phyloP scores from a whole-genome alignment of 768 basidiomycete genomes.

The Mycena sanguinolenta region DNA sequence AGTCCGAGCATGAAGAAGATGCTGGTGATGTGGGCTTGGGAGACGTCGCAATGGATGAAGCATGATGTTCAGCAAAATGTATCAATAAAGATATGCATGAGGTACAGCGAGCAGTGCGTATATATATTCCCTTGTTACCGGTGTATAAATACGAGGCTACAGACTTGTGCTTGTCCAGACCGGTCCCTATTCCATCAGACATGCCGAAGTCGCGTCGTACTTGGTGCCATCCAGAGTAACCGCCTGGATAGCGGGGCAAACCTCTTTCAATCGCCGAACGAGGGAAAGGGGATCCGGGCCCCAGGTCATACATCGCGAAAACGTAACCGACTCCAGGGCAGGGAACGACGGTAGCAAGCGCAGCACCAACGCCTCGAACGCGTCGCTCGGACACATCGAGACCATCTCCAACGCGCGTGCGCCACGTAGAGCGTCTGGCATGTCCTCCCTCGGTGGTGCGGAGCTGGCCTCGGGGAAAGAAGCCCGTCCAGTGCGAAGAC shows the following conservation, averaged over 20 bases:
- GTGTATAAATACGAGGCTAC: too few species aligned
- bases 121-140: background rate
- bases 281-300: constrained; percentile 3
- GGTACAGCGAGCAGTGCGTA: too few species aligned
- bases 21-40: background rate
- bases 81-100: background rate
- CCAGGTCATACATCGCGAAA: constrained; percentile 13
- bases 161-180: background rate
- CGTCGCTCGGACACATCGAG: constrained; percentile 8
- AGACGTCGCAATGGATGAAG: constrained; percentile 21
- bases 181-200: background rate
- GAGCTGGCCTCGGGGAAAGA: constrained; percentile 22
- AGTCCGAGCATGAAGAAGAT: constrained; percentile 45
- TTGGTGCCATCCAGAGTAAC: constrained; percentile 28
- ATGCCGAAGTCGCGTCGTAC: constrained; percentile 3
- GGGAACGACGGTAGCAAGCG: constrained; percentile 26
- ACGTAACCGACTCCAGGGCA: constrained; percentile 8
- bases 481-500: constrained; percentile 31
- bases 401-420: constrained; percentile 24
- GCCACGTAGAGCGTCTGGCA: constrained; percentile 6
- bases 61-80: background rate
- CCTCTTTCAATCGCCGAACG: constrained; percentile 12
- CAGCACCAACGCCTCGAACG: constrained; percentile 14
- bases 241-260: constrained; percentile 4
- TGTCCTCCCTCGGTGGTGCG: background rate